Evolutionary conservation across 352 stramenopile genomes (phyloP), one percentile per base, ranked within the genome.

Genomic region (Phytophthora parvispora): DNA sequence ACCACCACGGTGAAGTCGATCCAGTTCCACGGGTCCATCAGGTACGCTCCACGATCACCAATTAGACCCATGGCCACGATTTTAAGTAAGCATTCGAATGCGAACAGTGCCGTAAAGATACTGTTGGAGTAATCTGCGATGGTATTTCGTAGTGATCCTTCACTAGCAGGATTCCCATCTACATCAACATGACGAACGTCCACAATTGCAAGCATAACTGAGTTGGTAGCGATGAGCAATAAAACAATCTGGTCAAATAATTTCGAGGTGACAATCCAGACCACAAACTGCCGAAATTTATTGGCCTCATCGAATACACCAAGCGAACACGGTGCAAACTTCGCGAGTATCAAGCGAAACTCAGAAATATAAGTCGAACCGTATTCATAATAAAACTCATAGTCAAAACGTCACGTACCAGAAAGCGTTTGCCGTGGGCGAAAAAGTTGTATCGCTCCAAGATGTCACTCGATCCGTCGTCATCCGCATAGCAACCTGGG

Each of bases 1-100:
- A 84, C 77, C 1, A 98, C 92, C 36, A 98, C 87, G 22, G 95
- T 73, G 64, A 97, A 97, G 67, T 98, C 92, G 36, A 98, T 84
- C 64, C 90, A 88, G 67, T 98, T 98, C 91, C 92, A 98, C 27
- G 82, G 74, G 58, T 97, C 83, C 66, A 84, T 86, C 7, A 97
- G 70, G 66, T 97, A 97, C 16, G 74, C 72, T 8, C 86, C 85
- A 4, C 78, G 51, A 38, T 90, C 85, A 24, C 77, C 60, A 40
- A 91, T 70, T 43, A 91, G 76, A n/a, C 89, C 91, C 78, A 97
- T 87, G 42, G 87, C 88, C 56, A 97, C 79, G 32, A 97, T 87
- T 75, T 98, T 98, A 24, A 98, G 59, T 25, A 80, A 64, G 61
- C 78, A 93, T 68, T 98, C 94, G 50, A 95, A 64, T 5, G 85